A percentile compares a stretch with the other conserved stretches of the same genome.
Evolutionary conservation across 805 yeast species (phyloP).

Genomic region (Candida stauntonica): DNA sequence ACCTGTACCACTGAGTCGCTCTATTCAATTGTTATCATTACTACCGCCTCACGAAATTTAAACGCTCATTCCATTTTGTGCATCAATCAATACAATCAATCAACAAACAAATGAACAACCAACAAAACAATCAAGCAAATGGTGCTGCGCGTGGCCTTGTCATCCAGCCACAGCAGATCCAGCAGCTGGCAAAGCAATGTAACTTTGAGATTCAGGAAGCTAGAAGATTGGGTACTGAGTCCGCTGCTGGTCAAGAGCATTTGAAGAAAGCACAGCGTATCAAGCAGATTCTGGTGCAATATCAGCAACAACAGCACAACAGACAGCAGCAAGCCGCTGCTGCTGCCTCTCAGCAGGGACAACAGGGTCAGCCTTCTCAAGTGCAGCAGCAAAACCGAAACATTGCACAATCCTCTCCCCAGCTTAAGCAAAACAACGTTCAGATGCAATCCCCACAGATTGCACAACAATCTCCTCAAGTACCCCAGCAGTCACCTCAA

Average conservation of each 20-base stretch:
- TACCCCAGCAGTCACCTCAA: conserved; percentile 8
- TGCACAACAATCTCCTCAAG: conserved; percentile 11
- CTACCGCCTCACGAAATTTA: too few relatives aligned
- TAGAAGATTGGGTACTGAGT: conserved; percentile 53
- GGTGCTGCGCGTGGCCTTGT: conserved; percentile 2
- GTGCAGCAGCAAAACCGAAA: conserved; percentile 1
- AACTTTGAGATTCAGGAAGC: conserved; percentile 58
- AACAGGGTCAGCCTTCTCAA: conserved; percentile 11
- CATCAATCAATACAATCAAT: too few relatives aligned
- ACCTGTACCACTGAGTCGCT: too few relatives aligned
- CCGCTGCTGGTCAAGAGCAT: conserved; percentile 60
- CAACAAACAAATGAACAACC: conserved; percentile 7
- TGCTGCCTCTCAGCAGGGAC: too few relatives aligned
- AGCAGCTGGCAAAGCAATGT: conserved; percentile 56
- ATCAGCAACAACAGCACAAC: conserved; percentile 43
- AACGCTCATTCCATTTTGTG: not conserved
- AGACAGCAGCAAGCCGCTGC: conserved; percentile 26
- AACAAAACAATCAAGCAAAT: conserved; percentile 1
- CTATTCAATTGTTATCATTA: too few relatives aligned
- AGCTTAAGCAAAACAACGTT: conserved; percentile 4
- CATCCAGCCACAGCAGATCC: conserved; percentile 28
- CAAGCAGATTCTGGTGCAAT: conserved; percentile 54
- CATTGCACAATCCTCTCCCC: conserved; percentile 13
- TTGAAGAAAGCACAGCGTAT: conserved; percentile 59
- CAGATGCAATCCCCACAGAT: conserved; percentile 10